Evolutionary conservation across 371 early-diverging fungal species (phyloP), one percentile per base, ranked within the genome.

Genomic region (Mucor saturninus): DNA sequence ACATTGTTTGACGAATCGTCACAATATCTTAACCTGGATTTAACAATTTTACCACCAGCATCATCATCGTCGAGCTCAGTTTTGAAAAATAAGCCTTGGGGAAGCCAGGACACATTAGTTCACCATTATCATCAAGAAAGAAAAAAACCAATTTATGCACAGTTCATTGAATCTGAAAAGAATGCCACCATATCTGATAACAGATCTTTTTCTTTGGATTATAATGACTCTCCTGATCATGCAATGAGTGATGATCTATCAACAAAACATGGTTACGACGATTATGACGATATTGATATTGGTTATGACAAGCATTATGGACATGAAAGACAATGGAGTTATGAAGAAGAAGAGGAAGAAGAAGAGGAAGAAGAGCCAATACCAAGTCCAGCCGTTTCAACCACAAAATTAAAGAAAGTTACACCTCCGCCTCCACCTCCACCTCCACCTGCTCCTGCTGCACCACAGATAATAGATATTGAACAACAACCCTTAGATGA

Each of bases 41-140:
- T 65, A 30, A 42, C 63, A 5, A 21, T 61, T 2, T 32, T 58
- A 5, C 39, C 63, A 28, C 55, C 63, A 28, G 54, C 67, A 28
- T 59, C 63, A 15, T 58, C 67, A 39, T 31, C 65, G 11, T 37
- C 68, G 0, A 59, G 63, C 10, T 58, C 63, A 32, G 59, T 59
- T 5, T 55, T 59, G 10, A 55, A 59, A n/a, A 6, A 38, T 48
- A 50, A 73, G 29, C 79, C 79, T 5, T 79, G 72, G 66, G 79
- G 74, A 5, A 79, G 79, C n/a, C 79, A 79, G 50, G 79, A 79
- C 37, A 79, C 79, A 5, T 56, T 79, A 5, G 76, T 79, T 6
- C 71, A 60, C 5, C 56, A 26, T 43, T 40, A 58, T 10, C 46
- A 68, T 45, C n/a, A 49, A 31, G 64, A 74, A 11, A 62, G 52